phyloP scores from a whole-genome alignment of 495 filamentous ascomycete species.

The Elaphomyces granulatus region DNA sequence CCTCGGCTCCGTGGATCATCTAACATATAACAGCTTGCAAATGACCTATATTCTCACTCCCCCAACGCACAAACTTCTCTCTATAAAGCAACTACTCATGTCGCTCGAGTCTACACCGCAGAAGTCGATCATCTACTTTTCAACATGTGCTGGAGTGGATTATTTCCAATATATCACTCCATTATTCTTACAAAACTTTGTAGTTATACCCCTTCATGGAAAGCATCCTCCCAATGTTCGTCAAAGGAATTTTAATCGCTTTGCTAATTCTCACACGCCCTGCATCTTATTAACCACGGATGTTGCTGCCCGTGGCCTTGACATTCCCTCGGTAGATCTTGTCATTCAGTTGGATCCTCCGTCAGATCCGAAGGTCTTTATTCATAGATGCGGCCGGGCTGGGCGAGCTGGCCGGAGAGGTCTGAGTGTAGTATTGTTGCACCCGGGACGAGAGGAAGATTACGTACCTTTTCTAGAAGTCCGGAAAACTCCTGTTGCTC shows the following conservation, averaged over 20 bases:
- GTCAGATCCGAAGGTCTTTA: slow-evolving; percentile 83
- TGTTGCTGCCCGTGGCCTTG: slow-evolving; percentile 73
- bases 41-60: slow-evolving; percentile 73
- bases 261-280: slow-evolving; percentile 49
- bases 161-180: slow-evolving; percentile 73
- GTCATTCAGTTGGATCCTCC: slow-evolving; percentile 89
- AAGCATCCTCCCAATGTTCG: slow-evolving; percentile 71
- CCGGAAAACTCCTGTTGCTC: slow-evolving; percentile 72
- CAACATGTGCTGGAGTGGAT: slow-evolving; percentile 90
- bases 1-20: background rate
- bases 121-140: slow-evolving; percentile 83
- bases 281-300: slow-evolving; percentile 78
- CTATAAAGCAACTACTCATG: slow-evolving; percentile 54
- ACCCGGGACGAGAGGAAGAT: slow-evolving; percentile 71
- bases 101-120: slow-evolving; percentile 55
- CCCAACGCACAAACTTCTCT: slow-evolving; percentile 60
- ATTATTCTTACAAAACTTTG: slow-evolving; percentile 44
- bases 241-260: slow-evolving; percentile 66
- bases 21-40: slow-evolving; percentile 42
- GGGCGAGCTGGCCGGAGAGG: slow-evolving; percentile 80
- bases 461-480: slow-evolving; percentile 80
- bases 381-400: slow-evolving; percentile 87
- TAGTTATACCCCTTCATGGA: slow-evolving; percentile 71
- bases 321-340: slow-evolving; percentile 89
- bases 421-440: slow-evolving; percentile 70